These are phyloP conservation scores for Hansfordia pulvinata DNA, from an alignment of 2,329 filamentous ascomycete genomes.

Conservation along the genomic window DNA sequence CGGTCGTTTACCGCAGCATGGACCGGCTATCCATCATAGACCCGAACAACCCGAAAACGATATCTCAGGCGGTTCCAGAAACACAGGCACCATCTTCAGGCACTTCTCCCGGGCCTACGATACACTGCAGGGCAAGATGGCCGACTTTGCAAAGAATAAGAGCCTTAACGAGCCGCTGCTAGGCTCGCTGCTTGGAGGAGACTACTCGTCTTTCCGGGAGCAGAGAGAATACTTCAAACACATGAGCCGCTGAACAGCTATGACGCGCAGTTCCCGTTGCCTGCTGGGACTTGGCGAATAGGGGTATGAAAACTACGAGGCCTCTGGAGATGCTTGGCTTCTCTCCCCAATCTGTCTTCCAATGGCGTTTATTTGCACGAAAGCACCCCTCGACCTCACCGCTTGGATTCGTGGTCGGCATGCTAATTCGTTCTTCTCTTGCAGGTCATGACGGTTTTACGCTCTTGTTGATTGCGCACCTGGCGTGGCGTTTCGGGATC, in stretches of 20 bases:
- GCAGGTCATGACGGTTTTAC: too few relatives aligned
- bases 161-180: constrained; percentile 43
- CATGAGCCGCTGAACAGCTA: constrained; percentile 29
- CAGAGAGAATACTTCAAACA: constrained; percentile 52
- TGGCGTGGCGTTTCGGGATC: too few relatives aligned
- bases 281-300: constrained; percentile 1
- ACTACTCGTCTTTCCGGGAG: constrained; percentile 60
- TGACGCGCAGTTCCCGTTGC: too few relatives aligned
- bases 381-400: too few relatives aligned
- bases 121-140: constrained; percentile 44
- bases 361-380: too few relatives aligned
- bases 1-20: constrained; percentile 41
- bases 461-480: too few relatives aligned
- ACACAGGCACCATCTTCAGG: constrained; percentile 52
- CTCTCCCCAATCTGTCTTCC: too few relatives aligned
- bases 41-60: constrained; percentile 80
- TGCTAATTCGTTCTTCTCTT: too few relatives aligned
- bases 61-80: constrained; percentile 73
- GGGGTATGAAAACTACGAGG: not conserved
- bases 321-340: too few relatives aligned
- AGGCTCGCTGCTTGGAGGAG: constrained; percentile 57
- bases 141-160: constrained; percentile 24
- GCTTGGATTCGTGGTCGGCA: too few relatives aligned
- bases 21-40: constrained; percentile 79
- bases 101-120: constrained; percentile 54